A percentile compares a stretch with the other conserved stretches of the same genome.
Conservation (phyloP, 352 stramenopile species). For the Phytophthora vignae region DNA sequence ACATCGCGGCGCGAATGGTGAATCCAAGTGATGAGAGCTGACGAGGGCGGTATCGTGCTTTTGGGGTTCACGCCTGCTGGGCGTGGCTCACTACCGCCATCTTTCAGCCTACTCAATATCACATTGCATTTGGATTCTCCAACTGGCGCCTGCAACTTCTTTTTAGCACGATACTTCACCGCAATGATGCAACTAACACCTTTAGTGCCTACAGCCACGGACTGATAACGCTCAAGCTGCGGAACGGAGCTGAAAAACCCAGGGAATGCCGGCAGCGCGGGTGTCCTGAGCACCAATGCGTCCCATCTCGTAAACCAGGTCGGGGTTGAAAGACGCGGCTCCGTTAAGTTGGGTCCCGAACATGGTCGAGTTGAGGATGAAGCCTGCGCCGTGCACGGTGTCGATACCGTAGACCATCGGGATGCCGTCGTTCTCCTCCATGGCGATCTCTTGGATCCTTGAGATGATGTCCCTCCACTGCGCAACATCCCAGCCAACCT, state of each 20-base stretch:
- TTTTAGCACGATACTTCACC: too few relatives aligned
- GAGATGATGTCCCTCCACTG: constrained; percentile 36
- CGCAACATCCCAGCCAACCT: constrained; percentile 16
- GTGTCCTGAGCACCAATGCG: constrained; percentile 76
- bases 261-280: constrained; percentile 75
- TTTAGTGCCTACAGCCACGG: constrained; percentile 87
- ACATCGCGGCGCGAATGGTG: too few relatives aligned
- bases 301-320: constrained; percentile 61
- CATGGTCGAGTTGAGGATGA: constrained; percentile 67
- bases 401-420: constrained; percentile 85
- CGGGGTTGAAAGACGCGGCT: constrained; percentile 83
- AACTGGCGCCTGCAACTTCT: too few relatives aligned
- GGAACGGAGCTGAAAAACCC: constrained; percentile 86
- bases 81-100: too few relatives aligned
- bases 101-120: too few relatives aligned
- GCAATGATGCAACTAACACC: constrained; percentile 82
- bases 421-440: constrained; percentile 53
- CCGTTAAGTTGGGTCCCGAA: constrained; percentile 88
- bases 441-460: constrained; percentile 69
- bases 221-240: constrained; percentile 72
- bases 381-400: constrained; percentile 83
- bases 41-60: too few relatives aligned
- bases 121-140: too few relatives aligned
- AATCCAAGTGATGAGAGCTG: too few relatives aligned
- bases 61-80: too few relatives aligned